Conservation (phyloP, 495 filamentous ascomycete species). For the Daldinia decipiens region DNA sequence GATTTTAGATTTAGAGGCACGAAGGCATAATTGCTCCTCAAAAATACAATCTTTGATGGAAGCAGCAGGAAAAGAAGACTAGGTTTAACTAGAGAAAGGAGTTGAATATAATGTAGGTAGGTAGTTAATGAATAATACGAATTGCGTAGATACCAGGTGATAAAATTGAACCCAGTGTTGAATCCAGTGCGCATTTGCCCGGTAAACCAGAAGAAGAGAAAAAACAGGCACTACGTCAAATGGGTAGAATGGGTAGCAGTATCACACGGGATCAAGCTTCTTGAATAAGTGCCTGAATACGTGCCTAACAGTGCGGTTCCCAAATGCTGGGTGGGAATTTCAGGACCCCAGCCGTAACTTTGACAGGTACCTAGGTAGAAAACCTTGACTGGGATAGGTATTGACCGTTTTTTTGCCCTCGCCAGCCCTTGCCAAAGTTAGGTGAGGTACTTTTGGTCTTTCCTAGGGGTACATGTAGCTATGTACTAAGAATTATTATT, state of each 20-base stretch:
- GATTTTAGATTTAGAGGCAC: constrained; percentile 11
- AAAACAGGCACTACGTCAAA: constrained; percentile 5
- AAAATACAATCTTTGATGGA: constrained; percentile 11
- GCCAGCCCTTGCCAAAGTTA: neutral
- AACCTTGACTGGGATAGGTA: constrained; percentile 3
- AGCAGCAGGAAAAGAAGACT: constrained; percentile 1
- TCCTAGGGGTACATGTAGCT: neutral
- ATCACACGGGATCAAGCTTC: constrained; percentile 14
- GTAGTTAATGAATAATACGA: neutral
- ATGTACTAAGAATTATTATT: constrained; percentile 5
- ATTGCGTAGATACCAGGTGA: constrained; percentile 7
- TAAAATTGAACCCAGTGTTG: constrained; percentile 22
- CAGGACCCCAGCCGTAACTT: constrained; percentile 21
- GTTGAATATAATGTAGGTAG: constrained; percentile 9
- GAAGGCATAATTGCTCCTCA: constrained; percentile 31
- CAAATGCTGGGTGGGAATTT: constrained; percentile 38
- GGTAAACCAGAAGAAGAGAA: constrained; percentile 23
- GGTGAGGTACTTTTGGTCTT: neutral
- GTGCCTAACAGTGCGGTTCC: constrained; percentile 21
- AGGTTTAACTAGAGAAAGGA: constrained; percentile 5
- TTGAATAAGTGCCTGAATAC: constrained; percentile 1
- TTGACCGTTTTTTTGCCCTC: constrained; percentile 23
- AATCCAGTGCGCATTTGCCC: constrained; percentile 31
- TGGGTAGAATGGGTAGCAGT: neutral
- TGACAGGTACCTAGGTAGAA: constrained; percentile 1